Evolutionary conservation across 129 eudicot species (phyloP), one percentile per base, ranked within the genome.

Genomic region (Flaveria trinervia): DNA sequence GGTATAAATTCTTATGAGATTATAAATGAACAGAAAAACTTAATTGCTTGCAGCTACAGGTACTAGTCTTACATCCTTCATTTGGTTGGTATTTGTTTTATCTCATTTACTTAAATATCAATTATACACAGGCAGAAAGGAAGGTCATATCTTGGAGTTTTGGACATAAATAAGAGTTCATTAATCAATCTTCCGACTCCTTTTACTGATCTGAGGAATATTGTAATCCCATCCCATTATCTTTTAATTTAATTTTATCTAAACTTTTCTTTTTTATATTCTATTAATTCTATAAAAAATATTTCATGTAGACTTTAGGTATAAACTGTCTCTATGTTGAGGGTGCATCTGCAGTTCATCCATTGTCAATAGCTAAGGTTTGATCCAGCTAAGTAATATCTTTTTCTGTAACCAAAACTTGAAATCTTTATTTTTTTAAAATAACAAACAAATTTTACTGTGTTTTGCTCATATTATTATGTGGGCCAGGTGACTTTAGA

Each of bases 21-120:
- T 33, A 41, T 82, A n/a, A 41, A 77, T 33, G 80, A 69, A 39
- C 65, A 82, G 33, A 81, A 15, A 22, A 77, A 73, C 83, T 62
- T 84, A 65, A 59, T 89, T 68, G 94, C 90, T 73, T 89, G 89
- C 76, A 84, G 80, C 72, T 89, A 81, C 84, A 86, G 89, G 90
- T 86, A 50, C 12, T 50, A 12, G 36, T 16, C 0, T 45, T 49
- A 12, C 11, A 46, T 45, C 46, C 70, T 74, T 74, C 17, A 3
- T 25, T 25, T 62, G 46, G 7, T 45, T 26, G 23, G 43, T 52
- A 16, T 54, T 15, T 15, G 10, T 36, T 22, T 9, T 13, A 9
- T 23, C 15, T 4, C 48, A 5, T 66, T 51, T 14, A 67, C 49
- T 30, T 16, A 51, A 20, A 39, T 41, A 23, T 68, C 9, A 25